Conservation (phyloP, 176 grass and related monocot species). For the Cenchrus americanus region DNA sequence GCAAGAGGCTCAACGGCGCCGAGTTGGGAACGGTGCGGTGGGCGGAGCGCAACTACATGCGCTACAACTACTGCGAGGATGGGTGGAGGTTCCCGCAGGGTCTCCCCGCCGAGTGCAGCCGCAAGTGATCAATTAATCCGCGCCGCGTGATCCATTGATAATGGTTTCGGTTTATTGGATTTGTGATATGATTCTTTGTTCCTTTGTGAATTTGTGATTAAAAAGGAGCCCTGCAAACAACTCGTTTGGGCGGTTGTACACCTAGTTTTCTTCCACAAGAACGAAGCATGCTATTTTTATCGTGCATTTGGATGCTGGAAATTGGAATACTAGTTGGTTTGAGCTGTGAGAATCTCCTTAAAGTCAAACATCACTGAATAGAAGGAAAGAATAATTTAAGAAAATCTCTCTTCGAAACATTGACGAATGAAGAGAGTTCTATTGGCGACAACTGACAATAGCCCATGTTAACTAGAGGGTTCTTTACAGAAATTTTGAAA, state of each 20-base stretch:
- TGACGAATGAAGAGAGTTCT: no score
- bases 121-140: not conserved
- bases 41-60: slow-evolving; percentile 45
- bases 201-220: slow-evolving; percentile 6
- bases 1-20: not conserved
- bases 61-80: slow-evolving; percentile 56
- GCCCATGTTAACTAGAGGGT: no score
- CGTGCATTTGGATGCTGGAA: not conserved
- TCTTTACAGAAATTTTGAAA: no score
- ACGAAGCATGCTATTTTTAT: not conserved
- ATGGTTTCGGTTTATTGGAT: not conserved
- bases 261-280: not conserved
- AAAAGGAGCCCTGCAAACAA: not conserved
- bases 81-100: slow-evolving; percentile 53
- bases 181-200: not conserved
- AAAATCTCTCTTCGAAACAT: no score
- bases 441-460: no score
- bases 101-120: slow-evolving; percentile 53
- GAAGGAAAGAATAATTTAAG: no score
- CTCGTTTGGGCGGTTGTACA: slow-evolving; percentile 7
- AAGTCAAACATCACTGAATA: not conserved
- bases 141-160: not conserved
- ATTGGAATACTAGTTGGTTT: no score
- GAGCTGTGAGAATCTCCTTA: not conserved
- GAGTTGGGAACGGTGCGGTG: slow-evolving; percentile 32